Conservation (phyloP, 1,284 basidiomycete genomes). For the Leccinum colubrinum region DNA sequence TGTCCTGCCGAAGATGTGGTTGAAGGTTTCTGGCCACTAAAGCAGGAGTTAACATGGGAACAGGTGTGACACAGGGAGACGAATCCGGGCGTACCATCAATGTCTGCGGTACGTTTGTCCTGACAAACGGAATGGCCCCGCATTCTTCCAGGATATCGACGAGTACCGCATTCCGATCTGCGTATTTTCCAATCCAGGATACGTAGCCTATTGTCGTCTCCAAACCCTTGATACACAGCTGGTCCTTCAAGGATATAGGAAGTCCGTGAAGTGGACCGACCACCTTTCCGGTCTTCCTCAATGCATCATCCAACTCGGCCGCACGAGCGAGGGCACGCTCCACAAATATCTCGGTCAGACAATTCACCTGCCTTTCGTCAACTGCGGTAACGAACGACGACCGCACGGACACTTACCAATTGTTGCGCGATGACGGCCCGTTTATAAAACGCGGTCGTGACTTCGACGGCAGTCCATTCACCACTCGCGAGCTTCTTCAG, state of each 20-base stretch:
- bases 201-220: slow-evolving; percentile 64
- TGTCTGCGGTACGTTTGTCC: slow-evolving; percentile 72
- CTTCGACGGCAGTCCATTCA: slow-evolving; percentile 44
- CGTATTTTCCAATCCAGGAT: slow-evolving; percentile 60
- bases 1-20: slow-evolving; percentile 69
- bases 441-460: slow-evolving; percentile 57
- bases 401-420: slow-evolving; percentile 35
- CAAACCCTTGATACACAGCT: slow-evolving; percentile 50
- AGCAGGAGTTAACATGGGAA: not conserved
- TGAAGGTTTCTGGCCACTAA: slow-evolving; percentile 63
- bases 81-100: slow-evolving; percentile 45
- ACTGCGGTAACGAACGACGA: not conserved
- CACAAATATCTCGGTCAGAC: slow-evolving; percentile 53
- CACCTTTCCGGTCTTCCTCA: slow-evolving; percentile 43
- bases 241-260: slow-evolving; percentile 63
- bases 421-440: slow-evolving; percentile 60
- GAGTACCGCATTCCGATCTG: slow-evolving; percentile 53
- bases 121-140: slow-evolving; percentile 68
- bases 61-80: not conserved
- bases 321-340: slow-evolving; percentile 55
- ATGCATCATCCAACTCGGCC: slow-evolving; percentile 46
- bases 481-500: slow-evolving; percentile 39
- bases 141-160: slow-evolving; percentile 57
- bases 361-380: slow-evolving; percentile 47
- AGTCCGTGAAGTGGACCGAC: slow-evolving; percentile 63